Evolutionary conservation across 176 grass and related monocot species (phyloP).

Genomic region (Aechmea fasciata): DNA sequence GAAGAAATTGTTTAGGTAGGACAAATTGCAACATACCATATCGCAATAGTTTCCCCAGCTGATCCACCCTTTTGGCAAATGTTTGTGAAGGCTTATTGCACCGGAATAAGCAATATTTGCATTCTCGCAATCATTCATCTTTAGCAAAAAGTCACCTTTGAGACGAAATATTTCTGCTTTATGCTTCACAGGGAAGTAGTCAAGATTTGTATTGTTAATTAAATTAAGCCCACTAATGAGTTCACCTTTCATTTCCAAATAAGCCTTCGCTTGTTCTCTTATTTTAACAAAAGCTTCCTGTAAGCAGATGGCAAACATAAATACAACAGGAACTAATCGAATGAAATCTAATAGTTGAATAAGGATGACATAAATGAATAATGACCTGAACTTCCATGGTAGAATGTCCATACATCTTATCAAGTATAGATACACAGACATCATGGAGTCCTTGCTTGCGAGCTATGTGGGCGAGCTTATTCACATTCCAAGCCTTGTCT

Average conservation of each 20-base stretch:
- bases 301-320: conserved; percentile 15
- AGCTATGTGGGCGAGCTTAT: conserved; percentile 92
- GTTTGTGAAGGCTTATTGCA: conserved; percentile 83
- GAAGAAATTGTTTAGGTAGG: conserved; percentile 8
- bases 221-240: conserved; percentile 83
- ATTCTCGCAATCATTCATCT: conserved; percentile 74
- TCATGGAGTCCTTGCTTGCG: conserved; percentile 94
- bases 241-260: conserved; percentile 97
- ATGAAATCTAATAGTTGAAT: neutral
- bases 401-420: conserved; percentile 98
- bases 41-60: conserved; percentile 99
- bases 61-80: conserved; percentile 99
- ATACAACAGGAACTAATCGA: conserved; percentile 10
- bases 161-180: conserved; percentile 97
- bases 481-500: conserved; percentile 99
- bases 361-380: conserved; percentile 18
- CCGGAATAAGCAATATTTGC: conserved; percentile 80
- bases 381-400: conserved; percentile 99
- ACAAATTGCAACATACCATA: conserved; percentile 53
- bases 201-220: conserved; percentile 88
- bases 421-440: conserved; percentile 95
- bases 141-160: conserved; percentile 80
- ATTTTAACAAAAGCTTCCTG: conserved; percentile 99
- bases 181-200: conserved; percentile 94
- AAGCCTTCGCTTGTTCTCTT: conserved; percentile 96